Base-by-base conservation (phyloP, 805 yeast genomes). In the Wickerhamiella sorbophila region DNA sequence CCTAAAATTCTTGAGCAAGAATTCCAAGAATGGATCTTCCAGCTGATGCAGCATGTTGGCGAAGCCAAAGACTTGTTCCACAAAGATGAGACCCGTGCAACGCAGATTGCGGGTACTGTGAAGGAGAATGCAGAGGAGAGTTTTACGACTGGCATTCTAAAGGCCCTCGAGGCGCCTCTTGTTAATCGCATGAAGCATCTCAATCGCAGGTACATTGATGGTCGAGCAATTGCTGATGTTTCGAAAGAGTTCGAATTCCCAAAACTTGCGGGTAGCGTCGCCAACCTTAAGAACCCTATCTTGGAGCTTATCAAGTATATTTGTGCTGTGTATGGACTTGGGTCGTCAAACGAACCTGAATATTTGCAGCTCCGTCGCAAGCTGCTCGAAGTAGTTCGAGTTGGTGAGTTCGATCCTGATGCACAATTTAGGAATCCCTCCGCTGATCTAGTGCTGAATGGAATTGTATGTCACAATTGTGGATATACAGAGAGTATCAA, bases 21-120 rank as follows among this genome's bases (percentile, higher is more conserved):
- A 56, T 86, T 91, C 63, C 80, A 78, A 37, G 91, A 80, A 51
- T 91, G 95, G 95, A 64, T 83, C 32, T 64, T 76, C 35, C 73
- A 84, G 46, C 77, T 85, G 52, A 60, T 87, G 53, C 91, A 83
- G 57, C 64, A 80, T 1, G 62, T 85, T 49, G 65, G 77, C 29
- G 74, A 73, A 43, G 63, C 65, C 21, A 53, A 48, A 34, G 54
- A 50, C 29, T 18, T 24, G 2, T 39, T 27, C 19, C 17, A 33
- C 6, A 24, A n/a, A 5, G 38, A 22, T 16, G 21, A 16, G 20
- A 36, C 38, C 18, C 38, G 38, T n/a, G 17, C 31, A 4, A 36
- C 38, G 14, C 38, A 36, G 31, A 31, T 24, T 14, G 19, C 22
- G 3, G n/a, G 24, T 5, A 5, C n/a, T 3, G 26, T 34, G 17